Evolutionary conservation across 108 stramenopile species (phyloP).

Genomic region (Pseudonitzschia delicatissima): DNA sequence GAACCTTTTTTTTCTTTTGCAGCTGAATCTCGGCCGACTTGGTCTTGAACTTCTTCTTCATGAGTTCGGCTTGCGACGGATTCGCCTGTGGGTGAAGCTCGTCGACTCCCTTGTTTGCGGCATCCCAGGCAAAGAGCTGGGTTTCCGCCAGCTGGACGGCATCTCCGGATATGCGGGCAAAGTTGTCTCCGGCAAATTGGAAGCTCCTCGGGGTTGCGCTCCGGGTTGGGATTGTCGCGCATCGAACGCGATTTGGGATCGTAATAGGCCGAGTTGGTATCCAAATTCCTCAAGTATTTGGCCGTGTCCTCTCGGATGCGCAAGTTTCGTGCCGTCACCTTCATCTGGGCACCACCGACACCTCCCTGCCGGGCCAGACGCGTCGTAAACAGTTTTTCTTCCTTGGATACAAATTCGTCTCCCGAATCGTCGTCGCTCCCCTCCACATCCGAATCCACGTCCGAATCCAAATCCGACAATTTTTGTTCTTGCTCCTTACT

Average conservation of each 20-base stretch:
- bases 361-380: slow-evolving; percentile 96
- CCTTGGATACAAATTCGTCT: slow-evolving; percentile 80
- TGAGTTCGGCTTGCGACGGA: slow-evolving; percentile 91
- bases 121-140: slow-evolving; percentile 98
- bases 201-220: slow-evolving; percentile 55
- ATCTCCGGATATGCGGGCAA: slow-evolving; percentile 89
- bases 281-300: slow-evolving; percentile 97
- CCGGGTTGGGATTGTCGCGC: slow-evolving; percentile 97
- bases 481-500: slow-evolving; percentile 20
- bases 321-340: slow-evolving; percentile 96
- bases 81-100: slow-evolving; percentile 94
- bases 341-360: slow-evolving; percentile 98
- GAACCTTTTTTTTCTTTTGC: slow-evolving; percentile 79
- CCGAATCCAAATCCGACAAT: slow-evolving; percentile 70
- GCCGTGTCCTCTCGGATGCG: slow-evolving; percentile 99
- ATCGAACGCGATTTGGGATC: slow-evolving; percentile 97
- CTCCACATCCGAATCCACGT: slow-evolving; percentile 76
- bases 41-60: slow-evolving; percentile 81
- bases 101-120: slow-evolving; percentile 53
- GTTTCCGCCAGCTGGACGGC: slow-evolving; percentile 87
- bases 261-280: slow-evolving; percentile 92
- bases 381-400: slow-evolving; percentile 87
- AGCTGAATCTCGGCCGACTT: slow-evolving; percentile 69
- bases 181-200: slow-evolving; percentile 97
- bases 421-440: slow-evolving; percentile 73